Percentiles rank a stretch among this genome's conserved stretches.
phyloP scores from a whole-genome alignment of 371 early-diverging fungal species.

The Apophysomyces elegans region DNA sequence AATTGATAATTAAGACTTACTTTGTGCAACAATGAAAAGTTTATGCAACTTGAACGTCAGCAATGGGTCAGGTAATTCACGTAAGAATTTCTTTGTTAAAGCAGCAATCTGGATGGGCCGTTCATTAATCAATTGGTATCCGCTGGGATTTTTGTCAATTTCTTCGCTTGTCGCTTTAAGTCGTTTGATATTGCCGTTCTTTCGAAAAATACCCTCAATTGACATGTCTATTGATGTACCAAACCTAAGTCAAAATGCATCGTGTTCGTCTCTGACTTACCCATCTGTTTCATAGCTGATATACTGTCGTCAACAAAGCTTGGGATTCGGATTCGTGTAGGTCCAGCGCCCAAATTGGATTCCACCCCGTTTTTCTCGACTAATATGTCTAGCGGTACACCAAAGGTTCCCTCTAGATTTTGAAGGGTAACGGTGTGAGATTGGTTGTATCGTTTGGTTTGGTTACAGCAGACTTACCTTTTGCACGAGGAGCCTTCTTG shows the following conservation, averaged over 20 bases:
- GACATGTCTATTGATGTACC: slow-evolving; percentile 58
- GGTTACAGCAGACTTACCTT: slow-evolving; percentile 50
- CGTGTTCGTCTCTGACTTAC: slow-evolving; percentile 44
- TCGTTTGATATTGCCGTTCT: slow-evolving; percentile 93
- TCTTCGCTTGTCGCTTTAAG: slow-evolving; percentile 82
- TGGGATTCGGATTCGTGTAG: slow-evolving; percentile 82
- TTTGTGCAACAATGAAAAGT: slow-evolving; percentile 81
- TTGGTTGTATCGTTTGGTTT: neutral
- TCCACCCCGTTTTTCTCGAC: slow-evolving; percentile 86
- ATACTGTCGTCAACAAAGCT: slow-evolving; percentile 85
- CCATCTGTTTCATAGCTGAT: slow-evolving; percentile 77
- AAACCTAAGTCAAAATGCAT: neutral
- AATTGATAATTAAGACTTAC: slow-evolving; percentile 45
- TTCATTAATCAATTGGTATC: slow-evolving; percentile 67
- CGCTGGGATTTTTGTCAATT: slow-evolving; percentile 77
- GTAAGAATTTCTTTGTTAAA: slow-evolving; percentile 90
- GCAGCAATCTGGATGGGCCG: slow-evolving; percentile 92
- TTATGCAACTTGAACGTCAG: slow-evolving; percentile 86
- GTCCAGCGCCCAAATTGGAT: slow-evolving; percentile 79
- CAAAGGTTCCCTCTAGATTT: slow-evolving; percentile 79
- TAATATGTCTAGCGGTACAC: slow-evolving; percentile 86
- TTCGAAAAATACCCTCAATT: slow-evolving; percentile 95
- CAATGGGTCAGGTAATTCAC: slow-evolving; percentile 94
- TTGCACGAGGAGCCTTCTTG: slow-evolving; percentile 62
- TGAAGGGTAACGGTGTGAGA: neutral